Conservation (phyloP, 2,329 filamentous ascomycete genomes). For the Colletotrichum tanaceti region DNA sequence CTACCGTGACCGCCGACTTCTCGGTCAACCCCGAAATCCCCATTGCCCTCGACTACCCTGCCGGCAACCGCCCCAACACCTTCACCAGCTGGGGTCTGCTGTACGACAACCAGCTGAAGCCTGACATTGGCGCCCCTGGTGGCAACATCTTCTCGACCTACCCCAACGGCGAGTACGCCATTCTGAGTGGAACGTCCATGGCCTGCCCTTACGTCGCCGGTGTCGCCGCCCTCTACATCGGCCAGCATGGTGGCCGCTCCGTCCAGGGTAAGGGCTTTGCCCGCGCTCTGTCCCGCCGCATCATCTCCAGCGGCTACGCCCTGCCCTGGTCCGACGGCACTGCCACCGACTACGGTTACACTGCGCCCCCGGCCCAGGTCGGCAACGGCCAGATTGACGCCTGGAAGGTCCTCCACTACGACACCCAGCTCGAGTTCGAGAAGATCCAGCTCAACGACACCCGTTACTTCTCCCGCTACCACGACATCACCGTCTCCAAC, state of each 20-base stretch:
- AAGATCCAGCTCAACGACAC: conserved; percentile 60
- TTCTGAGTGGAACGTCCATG: conserved; percentile 61
- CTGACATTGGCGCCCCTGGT: conserved; percentile 57
- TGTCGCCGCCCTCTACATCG: conserved; percentile 50
- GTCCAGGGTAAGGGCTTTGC: conserved; percentile 48
- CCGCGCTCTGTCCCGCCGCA: conserved; percentile 46
- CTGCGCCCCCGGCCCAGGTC: conserved; percentile 53
- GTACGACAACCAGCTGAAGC: conserved; percentile 57
- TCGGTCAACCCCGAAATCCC: conserved; percentile 43
- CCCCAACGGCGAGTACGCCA: conserved; percentile 53
- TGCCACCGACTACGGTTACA: conserved; percentile 42
- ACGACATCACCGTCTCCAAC: conserved; percentile 51
- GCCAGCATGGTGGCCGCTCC: conserved; percentile 47
- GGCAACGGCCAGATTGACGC: conserved; percentile 58
- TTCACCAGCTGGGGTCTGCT: conserved; percentile 58
- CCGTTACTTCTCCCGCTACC: conserved; percentile 50
- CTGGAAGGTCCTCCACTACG: conserved; percentile 55
- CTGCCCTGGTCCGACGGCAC: conserved; percentile 49
- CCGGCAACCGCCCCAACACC: conserved; percentile 51
- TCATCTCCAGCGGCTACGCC: conserved; percentile 50
- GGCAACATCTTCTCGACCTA: conserved; percentile 57
- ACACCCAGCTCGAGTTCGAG: conserved; percentile 53
- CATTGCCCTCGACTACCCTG: conserved; percentile 42
- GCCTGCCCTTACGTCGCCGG: conserved; percentile 57
- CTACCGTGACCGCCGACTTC: conserved; percentile 48